A percentile compares a stretch with the other conserved stretches of the same genome.
Evolutionary conservation across 306 rosid species (phyloP).

Genomic region (Arachis stenosperma): DNA sequence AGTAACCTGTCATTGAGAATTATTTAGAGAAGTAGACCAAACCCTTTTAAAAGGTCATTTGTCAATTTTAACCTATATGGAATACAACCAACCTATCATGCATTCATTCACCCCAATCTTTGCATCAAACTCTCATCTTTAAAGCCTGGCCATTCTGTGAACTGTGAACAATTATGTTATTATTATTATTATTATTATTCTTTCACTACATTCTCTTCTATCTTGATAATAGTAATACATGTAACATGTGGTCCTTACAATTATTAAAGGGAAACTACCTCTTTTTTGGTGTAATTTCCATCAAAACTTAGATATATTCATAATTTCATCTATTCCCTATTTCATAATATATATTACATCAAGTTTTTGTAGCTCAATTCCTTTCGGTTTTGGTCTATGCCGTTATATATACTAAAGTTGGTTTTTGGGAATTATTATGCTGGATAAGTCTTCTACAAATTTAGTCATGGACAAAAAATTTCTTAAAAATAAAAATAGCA

Average conservation of each 20-base stretch:
- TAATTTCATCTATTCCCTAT: neutral
- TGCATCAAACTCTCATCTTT: slow-evolving; percentile 35
- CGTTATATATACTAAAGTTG: neutral
- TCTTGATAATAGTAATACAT: too few relatives aligned
- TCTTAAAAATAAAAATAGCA: too few relatives aligned
- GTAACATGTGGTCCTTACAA: slow-evolving; percentile 41
- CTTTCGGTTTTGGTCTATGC: neutral
- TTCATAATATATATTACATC: neutral
- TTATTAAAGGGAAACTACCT: slow-evolving; percentile 15
- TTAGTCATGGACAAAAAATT: too few relatives aligned
- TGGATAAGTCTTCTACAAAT: too few relatives aligned
- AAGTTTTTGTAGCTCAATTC: neutral
- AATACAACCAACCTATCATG: slow-evolving; percentile 20
- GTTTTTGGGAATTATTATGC: too few relatives aligned
- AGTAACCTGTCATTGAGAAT: slow-evolving; percentile 23
- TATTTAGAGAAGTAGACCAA: slow-evolving; percentile 39
- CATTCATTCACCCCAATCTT: slow-evolving; percentile 10
- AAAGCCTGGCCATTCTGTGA: slow-evolving; percentile 6
- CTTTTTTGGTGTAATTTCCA: slow-evolving; percentile 30
- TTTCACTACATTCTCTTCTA: slow-evolving; percentile 8
- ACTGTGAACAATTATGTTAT: neutral
- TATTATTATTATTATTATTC: slow-evolving; percentile 6
- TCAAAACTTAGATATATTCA: neutral
- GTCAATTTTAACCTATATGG: slow-evolving; percentile 35
- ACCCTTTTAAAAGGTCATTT: slow-evolving; percentile 34